These are phyloP conservation scores for Apiotrichum mycotoxinovorans DNA, from an alignment of 1,284 basidiomycete species.

Conservation along the genomic window DNA sequence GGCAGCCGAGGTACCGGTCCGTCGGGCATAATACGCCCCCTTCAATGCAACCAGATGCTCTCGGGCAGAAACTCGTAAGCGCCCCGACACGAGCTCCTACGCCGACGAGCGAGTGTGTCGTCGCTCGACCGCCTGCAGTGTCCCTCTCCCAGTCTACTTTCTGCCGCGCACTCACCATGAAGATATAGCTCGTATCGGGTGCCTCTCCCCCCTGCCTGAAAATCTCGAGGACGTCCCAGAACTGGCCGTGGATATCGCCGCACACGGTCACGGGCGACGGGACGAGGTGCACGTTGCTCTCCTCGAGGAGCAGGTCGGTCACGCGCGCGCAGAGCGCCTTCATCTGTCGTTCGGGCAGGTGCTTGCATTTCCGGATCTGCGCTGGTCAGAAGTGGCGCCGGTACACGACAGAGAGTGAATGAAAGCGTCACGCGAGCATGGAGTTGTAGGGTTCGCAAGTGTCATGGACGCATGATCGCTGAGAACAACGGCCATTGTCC, in stretches of 20 bases:
- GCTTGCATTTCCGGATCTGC: conserved; percentile 73
- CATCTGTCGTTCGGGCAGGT: conserved; percentile 88
- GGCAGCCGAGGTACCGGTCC: no score
- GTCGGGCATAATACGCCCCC: no score
- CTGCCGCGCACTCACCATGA: conserved; percentile 60
- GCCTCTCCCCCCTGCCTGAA: conserved; percentile 82
- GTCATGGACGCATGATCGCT: no score
- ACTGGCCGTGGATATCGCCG: conserved; percentile 54
- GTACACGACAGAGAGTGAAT: background rate
- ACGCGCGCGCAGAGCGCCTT: conserved; percentile 83
- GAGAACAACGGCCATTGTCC: no score
- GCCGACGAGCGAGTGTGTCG: no score
- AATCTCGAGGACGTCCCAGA: conserved; percentile 87
- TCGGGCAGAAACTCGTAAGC: no score
- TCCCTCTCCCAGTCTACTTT: background rate
- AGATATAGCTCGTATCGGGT: conserved; percentile 90
- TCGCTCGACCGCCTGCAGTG: no score
- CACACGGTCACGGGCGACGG: conserved; percentile 87
- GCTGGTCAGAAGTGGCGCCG: background rate
- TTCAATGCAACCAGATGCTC: no score
- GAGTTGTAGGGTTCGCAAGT: no score
- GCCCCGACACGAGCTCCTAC: no score
- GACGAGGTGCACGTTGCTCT: conserved; percentile 92
- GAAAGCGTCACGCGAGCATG: background rate
- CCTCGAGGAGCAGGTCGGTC: conserved; percentile 80